Conservation (phyloP, 345 rosid species). For the Euphorbia tirucalli region DNA sequence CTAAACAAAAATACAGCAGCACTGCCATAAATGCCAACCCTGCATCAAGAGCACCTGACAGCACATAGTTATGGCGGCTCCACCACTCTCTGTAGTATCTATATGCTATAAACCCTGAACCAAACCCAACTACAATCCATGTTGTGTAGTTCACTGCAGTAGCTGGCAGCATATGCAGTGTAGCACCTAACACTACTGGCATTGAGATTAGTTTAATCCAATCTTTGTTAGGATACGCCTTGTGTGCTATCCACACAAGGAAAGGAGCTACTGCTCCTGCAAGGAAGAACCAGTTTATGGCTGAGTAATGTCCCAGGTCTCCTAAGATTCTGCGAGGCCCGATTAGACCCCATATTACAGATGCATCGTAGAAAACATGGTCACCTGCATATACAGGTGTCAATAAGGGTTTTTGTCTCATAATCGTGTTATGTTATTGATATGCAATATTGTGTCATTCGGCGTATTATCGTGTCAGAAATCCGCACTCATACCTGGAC, state of each 20-base stretch:
- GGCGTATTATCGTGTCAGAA: too few relatives aligned
- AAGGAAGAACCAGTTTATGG: constrained; percentile 64
- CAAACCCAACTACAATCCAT: constrained; percentile 53
- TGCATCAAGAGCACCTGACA: constrained; percentile 66
- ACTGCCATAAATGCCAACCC: constrained; percentile 73
- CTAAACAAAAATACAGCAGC: constrained; percentile 49
- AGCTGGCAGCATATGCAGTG: constrained; percentile 57
- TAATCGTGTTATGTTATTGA: too few relatives aligned
- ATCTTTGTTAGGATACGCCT: constrained; percentile 43
- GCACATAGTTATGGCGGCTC: constrained; percentile 62
- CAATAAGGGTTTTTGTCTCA: too few relatives aligned
- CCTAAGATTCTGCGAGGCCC: constrained; percentile 69
- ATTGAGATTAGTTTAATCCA: constrained; percentile 57
- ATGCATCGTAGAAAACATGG: constrained; percentile 62
- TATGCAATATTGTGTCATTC: too few relatives aligned
- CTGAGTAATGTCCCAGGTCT: constrained; percentile 58
- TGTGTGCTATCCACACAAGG: constrained; percentile 54
- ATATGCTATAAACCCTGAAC: constrained; percentile 55
- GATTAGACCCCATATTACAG: constrained; percentile 66
- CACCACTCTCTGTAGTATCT: constrained; percentile 61
- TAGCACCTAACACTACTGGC: constrained; percentile 55
- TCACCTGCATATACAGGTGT: constrained; percentile 21
- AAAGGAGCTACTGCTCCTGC: constrained; percentile 51
- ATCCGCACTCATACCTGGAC: constrained; percentile 24
- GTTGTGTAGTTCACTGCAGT: constrained; percentile 62